phyloP scores from a whole-genome alignment of 768 basidiomycete genomes.

The Gymnopilus dilepis region DNA sequence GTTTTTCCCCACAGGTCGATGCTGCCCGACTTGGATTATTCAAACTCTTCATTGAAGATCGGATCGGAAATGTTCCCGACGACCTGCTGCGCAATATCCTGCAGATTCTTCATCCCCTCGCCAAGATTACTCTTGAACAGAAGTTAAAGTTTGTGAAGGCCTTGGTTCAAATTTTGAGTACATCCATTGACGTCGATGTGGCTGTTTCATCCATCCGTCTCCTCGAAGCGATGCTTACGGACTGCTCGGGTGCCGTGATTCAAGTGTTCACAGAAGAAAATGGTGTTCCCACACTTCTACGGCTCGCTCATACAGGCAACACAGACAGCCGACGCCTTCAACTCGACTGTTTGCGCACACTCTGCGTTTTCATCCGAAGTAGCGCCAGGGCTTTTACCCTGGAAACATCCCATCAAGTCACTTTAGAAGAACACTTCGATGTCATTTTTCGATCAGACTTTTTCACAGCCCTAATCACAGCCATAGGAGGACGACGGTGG shows the following conservation, averaged over 20 bases:
- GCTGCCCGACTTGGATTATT: conserved; percentile 39
- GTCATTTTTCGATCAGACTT: conserved; percentile 43
- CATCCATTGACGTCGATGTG: conserved; percentile 36
- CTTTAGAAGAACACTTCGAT: conserved; percentile 27
- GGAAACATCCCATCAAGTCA: conserved; percentile 17
- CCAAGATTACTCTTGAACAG: conserved; percentile 27
- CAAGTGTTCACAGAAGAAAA: conserved; percentile 37
- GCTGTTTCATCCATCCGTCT: conserved; percentile 40
- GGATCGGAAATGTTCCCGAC: conserved; percentile 38
- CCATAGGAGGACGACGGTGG: conserved; percentile 38
- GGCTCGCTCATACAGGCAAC: conserved; percentile 37
- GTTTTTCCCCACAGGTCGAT: conserved; percentile 33
- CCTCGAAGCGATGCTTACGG: conserved; percentile 35
- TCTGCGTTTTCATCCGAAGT: conserved; percentile 42
- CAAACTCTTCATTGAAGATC: conserved; percentile 40
- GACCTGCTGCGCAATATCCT: conserved; percentile 40
- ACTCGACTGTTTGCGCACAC: conserved; percentile 42
- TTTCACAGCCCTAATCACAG: conserved; percentile 39
- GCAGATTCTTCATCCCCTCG: conserved; percentile 41
- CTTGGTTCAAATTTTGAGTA: conserved; percentile 35
- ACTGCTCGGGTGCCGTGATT: conserved; percentile 31
- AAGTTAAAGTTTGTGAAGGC: conserved; percentile 35
- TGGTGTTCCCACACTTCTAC: conserved; percentile 41
- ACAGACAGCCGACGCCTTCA: conserved; percentile 44
- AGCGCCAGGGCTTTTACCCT: conserved; percentile 21